Evolutionary conservation across 2,329 filamentous ascomycete species (phyloP).

Genomic region (Penicillium verrucosum): DNA sequence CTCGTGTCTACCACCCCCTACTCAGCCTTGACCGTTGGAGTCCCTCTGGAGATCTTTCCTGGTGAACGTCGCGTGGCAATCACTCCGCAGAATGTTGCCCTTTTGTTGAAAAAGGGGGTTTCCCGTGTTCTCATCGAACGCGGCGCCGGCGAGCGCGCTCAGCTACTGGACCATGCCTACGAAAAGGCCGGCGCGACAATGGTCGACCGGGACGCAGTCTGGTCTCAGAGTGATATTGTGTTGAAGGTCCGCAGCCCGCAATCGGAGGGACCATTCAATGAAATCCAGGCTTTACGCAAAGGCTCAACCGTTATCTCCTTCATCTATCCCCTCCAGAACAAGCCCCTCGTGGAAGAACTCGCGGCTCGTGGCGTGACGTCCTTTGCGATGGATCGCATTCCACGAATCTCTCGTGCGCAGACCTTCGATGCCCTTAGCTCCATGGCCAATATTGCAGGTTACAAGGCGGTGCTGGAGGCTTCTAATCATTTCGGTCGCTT

Average conservation of each 20-base stretch:
- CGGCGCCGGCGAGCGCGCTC: slow-evolving; percentile 73
- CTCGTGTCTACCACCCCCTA: slow-evolving; percentile 54
- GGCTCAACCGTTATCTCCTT: slow-evolving; percentile 77
- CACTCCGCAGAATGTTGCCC: slow-evolving; percentile 76
- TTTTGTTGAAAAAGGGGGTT: slow-evolving; percentile 84
- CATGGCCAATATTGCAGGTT: slow-evolving; percentile 93
- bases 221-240: slow-evolving; percentile 72
- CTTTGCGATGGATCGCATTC: slow-evolving; percentile 92
- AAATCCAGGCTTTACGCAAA: slow-evolving; percentile 65
- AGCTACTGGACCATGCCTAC: slow-evolving; percentile 75
- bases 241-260: slow-evolving; percentile 79
- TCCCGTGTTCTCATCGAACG: slow-evolving; percentile 72
- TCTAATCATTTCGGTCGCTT: slow-evolving; percentile 88
- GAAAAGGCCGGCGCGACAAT: slow-evolving; percentile 73
- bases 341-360: slow-evolving; percentile 68
- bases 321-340: slow-evolving; percentile 78
- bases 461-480: slow-evolving; percentile 86
- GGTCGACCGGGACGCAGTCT: slow-evolving; percentile 67
- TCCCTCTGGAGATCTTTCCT: slow-evolving; percentile 74
- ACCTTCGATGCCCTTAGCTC: slow-evolving; percentile 85
- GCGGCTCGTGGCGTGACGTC: slow-evolving; percentile 67
- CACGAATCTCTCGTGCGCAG: slow-evolving; percentile 82
- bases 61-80: slow-evolving; percentile 80
- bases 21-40: slow-evolving; percentile 68
- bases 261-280: slow-evolving; percentile 55